phyloP scores from a whole-genome alignment of 78 protist genomes.

The Speleostelium caveatum region DNA sequence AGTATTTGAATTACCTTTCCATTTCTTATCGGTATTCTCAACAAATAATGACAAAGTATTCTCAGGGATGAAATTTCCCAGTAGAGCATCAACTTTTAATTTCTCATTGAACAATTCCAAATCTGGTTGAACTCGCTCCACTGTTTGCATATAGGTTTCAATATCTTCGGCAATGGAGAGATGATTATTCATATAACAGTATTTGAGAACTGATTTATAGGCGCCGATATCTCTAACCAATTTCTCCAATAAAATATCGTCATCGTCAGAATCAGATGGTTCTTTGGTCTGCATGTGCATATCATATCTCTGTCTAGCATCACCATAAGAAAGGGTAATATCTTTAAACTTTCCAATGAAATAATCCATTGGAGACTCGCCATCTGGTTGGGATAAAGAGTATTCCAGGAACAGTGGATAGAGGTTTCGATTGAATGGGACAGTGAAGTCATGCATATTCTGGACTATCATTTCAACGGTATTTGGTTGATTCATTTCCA shows the following conservation, averaged over 20 bases:
- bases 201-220: constrained; percentile 11
- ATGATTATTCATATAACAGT: constrained; percentile 23
- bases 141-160: constrained; percentile 11
- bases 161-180: constrained; percentile 20
- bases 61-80: constrained; percentile 6
- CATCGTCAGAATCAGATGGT: not conserved
- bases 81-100: not conserved
- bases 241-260: not conserved
- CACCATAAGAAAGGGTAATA: not conserved
- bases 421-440: no score
- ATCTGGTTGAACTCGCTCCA: constrained; percentile 27
- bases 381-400: no score
- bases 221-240: constrained; percentile 4
- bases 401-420: not conserved
- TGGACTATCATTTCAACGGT: constrained; percentile 1
- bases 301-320: not conserved
- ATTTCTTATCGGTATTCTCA: not conserved
- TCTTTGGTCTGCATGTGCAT: not conserved
- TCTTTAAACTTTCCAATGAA: not conserved
- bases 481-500: not conserved
- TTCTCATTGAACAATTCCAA: constrained; percentile 46
- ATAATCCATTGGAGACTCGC: no score
- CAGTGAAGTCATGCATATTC: constrained; percentile 3
- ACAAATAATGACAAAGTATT: not conserved
- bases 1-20: constrained; percentile 12